Evolutionary conservation across 768 basidiomycete genomes (phyloP).

Genomic region (Termitomyces titanicus): DNA sequence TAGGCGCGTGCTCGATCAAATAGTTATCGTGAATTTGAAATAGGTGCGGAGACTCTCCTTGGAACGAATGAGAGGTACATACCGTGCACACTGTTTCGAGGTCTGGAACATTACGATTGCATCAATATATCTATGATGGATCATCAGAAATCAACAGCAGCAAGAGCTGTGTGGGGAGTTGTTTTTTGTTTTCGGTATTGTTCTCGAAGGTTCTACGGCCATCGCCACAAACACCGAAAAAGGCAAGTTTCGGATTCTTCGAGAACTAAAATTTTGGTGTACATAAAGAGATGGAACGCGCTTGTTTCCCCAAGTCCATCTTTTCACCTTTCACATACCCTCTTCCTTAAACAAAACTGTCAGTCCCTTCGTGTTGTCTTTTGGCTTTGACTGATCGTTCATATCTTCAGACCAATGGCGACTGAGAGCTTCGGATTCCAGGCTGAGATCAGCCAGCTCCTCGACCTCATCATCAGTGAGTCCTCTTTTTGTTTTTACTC

Average conservation of each 20-base stretch:
- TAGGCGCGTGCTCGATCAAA: too few relatives aligned
- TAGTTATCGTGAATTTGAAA: too few relatives aligned
- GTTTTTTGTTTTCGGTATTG: slow-evolving; percentile 3
- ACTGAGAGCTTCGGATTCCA: slow-evolving; percentile 94
- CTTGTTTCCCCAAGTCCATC: slow-evolving; percentile 22
- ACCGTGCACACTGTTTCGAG: neutral
- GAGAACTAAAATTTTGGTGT: slow-evolving; percentile 38
- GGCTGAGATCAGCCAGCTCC: slow-evolving; percentile 98
- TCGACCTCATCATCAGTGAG: slow-evolving; percentile 98
- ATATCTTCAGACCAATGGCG: slow-evolving; percentile 47
- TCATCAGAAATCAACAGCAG: too few relatives aligned
- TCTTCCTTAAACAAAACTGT: slow-evolving; percentile 13
- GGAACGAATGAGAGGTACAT: too few relatives aligned
- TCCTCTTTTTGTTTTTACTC: slow-evolving; percentile 13
- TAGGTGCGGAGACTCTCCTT: too few relatives aligned
- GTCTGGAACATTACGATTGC: too few relatives aligned
- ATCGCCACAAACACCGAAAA: slow-evolving; percentile 30
- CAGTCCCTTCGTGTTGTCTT: slow-evolving; percentile 4
- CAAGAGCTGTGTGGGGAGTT: neutral
- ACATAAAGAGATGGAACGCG: slow-evolving; percentile 30
- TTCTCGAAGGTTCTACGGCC: slow-evolving; percentile 42
- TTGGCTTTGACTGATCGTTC: slow-evolving; percentile 4
- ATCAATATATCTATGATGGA: too few relatives aligned
- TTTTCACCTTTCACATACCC: slow-evolving; percentile 19
- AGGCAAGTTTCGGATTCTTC: slow-evolving; percentile 48